phyloP scores from a whole-genome alignment of 345 rosid genomes.

The Brassica incana region DNA sequence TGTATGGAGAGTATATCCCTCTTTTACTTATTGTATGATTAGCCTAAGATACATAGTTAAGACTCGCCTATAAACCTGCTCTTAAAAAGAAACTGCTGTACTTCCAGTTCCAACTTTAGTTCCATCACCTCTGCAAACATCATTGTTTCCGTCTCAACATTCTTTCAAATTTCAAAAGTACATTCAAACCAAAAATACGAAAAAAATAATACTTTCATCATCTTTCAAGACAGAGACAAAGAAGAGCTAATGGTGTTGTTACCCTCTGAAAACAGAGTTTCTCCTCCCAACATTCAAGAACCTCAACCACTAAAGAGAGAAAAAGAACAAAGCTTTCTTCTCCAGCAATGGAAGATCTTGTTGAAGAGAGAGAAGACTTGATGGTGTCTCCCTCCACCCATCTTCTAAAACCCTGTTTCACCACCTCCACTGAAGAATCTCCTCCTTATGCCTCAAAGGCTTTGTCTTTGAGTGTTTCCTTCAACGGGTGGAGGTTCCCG shows the following conservation, averaged over 20 bases:
- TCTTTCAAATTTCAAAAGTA: too few relatives aligned
- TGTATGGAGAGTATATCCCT: too few relatives aligned
- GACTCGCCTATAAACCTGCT: too few relatives aligned
- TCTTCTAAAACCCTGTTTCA: background rate
- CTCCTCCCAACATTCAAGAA: background rate
- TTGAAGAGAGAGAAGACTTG: conserved; percentile 38
- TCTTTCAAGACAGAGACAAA: conserved; percentile 43
- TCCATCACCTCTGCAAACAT: too few relatives aligned
- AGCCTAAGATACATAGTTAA: too few relatives aligned
- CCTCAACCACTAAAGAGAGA: background rate
- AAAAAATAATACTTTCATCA: too few relatives aligned
- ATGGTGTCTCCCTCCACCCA: conserved; percentile 22
- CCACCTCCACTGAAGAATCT: conserved; percentile 10
- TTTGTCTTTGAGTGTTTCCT: background rate
- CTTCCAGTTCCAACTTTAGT: too few relatives aligned
- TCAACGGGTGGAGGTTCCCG: background rate
- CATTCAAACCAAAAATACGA: too few relatives aligned
- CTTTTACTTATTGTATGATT: too few relatives aligned
- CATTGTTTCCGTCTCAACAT: too few relatives aligned
- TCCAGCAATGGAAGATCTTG: background rate
- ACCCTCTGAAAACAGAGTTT: too few relatives aligned
- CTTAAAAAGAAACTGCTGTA: too few relatives aligned
- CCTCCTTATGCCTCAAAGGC: background rate
- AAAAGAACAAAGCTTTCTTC: background rate
- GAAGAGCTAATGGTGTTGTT: conserved; percentile 35